Percentiles rank a stretch among this genome's conserved stretches.
These are phyloP conservation scores for Colletotrichum agaves DNA, from an alignment of 2,329 filamentous ascomycete genomes.

Conservation along the genomic window DNA sequence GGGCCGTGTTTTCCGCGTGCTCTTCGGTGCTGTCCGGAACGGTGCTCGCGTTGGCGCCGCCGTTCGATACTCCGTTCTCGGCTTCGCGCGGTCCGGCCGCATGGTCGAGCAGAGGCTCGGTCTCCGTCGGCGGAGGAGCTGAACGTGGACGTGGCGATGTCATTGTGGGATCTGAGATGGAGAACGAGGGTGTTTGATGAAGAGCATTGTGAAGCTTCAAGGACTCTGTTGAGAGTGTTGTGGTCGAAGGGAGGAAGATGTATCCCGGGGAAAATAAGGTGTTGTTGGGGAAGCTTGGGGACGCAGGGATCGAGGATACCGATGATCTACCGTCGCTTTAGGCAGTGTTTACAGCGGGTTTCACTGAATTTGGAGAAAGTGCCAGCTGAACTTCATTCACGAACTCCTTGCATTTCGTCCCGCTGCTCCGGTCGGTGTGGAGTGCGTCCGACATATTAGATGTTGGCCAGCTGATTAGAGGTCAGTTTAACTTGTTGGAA, in stretches of 20 bases:
- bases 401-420: too few species aligned
- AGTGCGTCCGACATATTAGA: too few species aligned
- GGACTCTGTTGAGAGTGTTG: accelerated
- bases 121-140: neutral
- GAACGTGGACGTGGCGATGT: neutral
- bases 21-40: neutral
- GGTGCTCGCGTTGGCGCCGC: neutral
- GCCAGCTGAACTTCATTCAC: neutral
- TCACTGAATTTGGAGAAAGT: neutral
- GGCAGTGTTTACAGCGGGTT: neutral
- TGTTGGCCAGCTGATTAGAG: too few species aligned
- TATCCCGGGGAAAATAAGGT: neutral
- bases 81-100: neutral
- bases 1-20: neutral
- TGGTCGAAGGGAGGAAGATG: neutral
- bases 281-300: neutral
- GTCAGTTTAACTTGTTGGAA: too few species aligned
- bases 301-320: neutral
- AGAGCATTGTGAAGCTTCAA: neutral
- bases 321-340: neutral
- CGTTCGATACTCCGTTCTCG: neutral
- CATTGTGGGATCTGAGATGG: neutral
- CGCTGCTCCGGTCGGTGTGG: too few species aligned
- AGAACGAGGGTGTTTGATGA: accelerated
- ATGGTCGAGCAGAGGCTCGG: neutral